phyloP scores from a whole-genome alignment of 2,329 filamentous ascomycete species.

The Acrodontium crateriforme region DNA sequence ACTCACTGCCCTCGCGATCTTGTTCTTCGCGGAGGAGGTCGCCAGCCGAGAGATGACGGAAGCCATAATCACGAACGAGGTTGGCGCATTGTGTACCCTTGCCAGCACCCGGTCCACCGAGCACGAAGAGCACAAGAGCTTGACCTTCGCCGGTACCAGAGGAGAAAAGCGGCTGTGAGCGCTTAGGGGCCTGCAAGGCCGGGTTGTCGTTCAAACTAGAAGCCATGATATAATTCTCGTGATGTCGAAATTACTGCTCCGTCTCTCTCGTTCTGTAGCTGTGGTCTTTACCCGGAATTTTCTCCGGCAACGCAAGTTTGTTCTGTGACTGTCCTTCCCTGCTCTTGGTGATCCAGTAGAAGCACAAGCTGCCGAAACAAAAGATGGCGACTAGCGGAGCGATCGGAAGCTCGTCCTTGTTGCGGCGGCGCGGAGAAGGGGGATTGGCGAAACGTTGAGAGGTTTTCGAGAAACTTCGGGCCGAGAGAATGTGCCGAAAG shows the following conservation, averaged over 20 bases:
- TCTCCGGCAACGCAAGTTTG: conserved; percentile 17
- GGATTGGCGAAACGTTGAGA: neutral
- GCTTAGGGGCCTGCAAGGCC: conserved; percentile 36
- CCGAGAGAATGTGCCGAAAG: too few species aligned
- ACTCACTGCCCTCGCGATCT: conserved; percentile 69
- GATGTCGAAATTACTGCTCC: too few species aligned
- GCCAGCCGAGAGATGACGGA: conserved; percentile 85
- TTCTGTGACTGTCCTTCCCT: conserved; percentile 25
- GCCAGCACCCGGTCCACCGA: conserved; percentile 87
- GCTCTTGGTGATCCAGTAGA: conserved; percentile 33
- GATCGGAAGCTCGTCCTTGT: conserved; percentile 27
- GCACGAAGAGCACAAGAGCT: conserved; percentile 90
- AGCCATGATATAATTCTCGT: neutral
- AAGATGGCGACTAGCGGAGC: conserved; percentile 35
- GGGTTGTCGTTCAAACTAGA: too few species aligned
- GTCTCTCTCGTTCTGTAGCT: conserved; percentile 12
- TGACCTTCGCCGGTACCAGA: conserved; percentile 36
- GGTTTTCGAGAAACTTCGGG: neutral
- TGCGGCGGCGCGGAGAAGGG: conserved; percentile 6
- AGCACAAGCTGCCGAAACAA: conserved; percentile 30
- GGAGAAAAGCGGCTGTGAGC: conserved; percentile 57
- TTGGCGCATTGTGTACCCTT: conserved; percentile 93
- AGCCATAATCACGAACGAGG: conserved; percentile 75
- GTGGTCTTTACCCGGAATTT: conserved; percentile 15
- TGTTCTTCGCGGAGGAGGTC: conserved; percentile 92